Conservation (phyloP, 129 eudicot genomes). For the Erigeron canadensis region DNA sequence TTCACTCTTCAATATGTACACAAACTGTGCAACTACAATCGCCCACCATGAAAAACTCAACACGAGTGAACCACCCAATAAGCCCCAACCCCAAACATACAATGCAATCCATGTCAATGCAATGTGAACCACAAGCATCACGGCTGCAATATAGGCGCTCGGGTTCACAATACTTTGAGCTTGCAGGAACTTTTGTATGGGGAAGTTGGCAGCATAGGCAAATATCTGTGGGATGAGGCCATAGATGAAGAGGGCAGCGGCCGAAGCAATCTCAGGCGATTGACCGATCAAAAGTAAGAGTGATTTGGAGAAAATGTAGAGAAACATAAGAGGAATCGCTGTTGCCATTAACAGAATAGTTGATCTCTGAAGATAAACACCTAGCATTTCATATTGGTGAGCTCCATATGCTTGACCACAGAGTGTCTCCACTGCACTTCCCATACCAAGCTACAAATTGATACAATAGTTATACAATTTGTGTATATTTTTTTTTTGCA, state of each 20-base stretch:
- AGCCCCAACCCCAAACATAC: conserved; percentile 41
- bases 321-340: conserved; percentile 39
- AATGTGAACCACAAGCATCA: conserved; percentile 36
- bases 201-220: conserved; percentile 51
- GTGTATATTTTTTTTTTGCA: neutral
- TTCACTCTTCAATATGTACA: conserved; percentile 41
- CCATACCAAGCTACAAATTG: conserved; percentile 48
- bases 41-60: conserved; percentile 55
- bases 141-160: conserved; percentile 47
- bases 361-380: conserved; percentile 57
- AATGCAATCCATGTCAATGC: conserved; percentile 32
- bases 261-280: conserved; percentile 33
- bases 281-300: conserved; percentile 47
- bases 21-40: conserved; percentile 46
- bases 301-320: conserved; percentile 49
- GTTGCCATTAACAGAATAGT: conserved; percentile 39
- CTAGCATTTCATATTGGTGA: conserved; percentile 45
- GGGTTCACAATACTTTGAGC: conserved; percentile 62
- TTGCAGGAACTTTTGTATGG: conserved; percentile 52
- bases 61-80: conserved; percentile 44
- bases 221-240: conserved; percentile 64
- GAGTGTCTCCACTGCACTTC: conserved; percentile 56
- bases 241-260: conserved; percentile 49
- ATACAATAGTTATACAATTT: neutral
- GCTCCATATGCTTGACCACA: conserved; percentile 69